Conservation (phyloP, 805 yeast species). For the Saturnispora galanensis region DNA sequence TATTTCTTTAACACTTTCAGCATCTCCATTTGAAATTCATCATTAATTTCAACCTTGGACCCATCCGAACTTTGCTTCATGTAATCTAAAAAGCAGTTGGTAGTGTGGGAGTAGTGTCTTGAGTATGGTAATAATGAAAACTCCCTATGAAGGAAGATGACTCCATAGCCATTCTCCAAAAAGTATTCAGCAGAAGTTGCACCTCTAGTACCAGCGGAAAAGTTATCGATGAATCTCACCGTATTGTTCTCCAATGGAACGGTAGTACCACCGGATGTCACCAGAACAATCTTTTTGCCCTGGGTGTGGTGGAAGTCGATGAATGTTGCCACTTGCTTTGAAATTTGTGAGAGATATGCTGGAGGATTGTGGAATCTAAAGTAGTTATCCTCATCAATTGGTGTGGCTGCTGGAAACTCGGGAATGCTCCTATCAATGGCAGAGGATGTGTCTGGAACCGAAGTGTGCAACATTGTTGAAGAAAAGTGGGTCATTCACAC, state of each 20-base stretch:
- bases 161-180: conserved; percentile 79
- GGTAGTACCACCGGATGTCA: conserved; percentile 96
- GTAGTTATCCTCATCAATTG: conserved; percentile 65
- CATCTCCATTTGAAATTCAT: conserved; percentile 53
- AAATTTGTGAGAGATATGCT: conserved; percentile 53
- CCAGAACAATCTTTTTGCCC: conserved; percentile 54
- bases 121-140: conserved; percentile 87
- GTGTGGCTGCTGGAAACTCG: conserved; percentile 67
- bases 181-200: conserved; percentile 93
- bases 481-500: neutral
- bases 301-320: conserved; percentile 41
- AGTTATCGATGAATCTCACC: conserved; percentile 92
- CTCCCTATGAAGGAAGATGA: conserved; percentile 85
- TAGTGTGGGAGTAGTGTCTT: conserved; percentile 78
- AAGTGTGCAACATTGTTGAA: conserved; percentile 37
- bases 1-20: conserved; percentile 47
- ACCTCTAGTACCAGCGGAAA: conserved; percentile 96
- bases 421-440: conserved; percentile 78
- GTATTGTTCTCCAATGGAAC: conserved; percentile 97
- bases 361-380: conserved; percentile 71
- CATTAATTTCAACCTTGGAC: conserved; percentile 45
- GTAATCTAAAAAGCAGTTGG: conserved; percentile 78
- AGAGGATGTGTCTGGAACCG: conserved; percentile 54
- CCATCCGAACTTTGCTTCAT: conserved; percentile 45
- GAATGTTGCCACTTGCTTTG: conserved; percentile 48